Evolutionary conservation across 306 rosid species (phyloP).

Genomic region (Lablab purpureus): DNA sequence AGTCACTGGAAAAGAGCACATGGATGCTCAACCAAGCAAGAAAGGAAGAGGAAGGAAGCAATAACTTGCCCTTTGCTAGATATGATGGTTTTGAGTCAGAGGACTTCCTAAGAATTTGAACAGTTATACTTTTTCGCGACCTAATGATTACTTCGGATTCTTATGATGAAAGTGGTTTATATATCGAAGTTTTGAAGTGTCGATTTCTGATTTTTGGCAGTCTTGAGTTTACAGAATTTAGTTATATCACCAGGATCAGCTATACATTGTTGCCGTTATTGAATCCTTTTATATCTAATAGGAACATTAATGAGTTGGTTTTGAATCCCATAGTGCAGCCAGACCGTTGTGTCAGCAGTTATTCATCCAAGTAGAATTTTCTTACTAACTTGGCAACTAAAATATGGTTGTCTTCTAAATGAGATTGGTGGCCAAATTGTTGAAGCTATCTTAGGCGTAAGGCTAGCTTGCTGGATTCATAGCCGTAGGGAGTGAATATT

Average conservation of each 20-base stretch:
- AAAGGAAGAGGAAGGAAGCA: constrained; percentile 92
- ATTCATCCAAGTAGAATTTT: not conserved
- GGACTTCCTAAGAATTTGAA: constrained; percentile 29
- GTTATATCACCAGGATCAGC: not conserved
- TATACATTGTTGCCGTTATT: not conserved
- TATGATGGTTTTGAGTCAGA: constrained; percentile 25
- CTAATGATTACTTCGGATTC: constrained; percentile 5
- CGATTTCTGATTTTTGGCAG: not conserved
- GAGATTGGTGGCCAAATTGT: not conserved
- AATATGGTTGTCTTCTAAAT: not conserved
- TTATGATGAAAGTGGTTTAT: constrained; percentile 10
- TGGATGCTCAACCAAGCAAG: constrained; percentile 77
- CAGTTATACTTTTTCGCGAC: constrained; percentile 5
- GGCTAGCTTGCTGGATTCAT: not conserved
- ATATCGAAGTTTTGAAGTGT: constrained; percentile 9
- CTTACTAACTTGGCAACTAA: not conserved
- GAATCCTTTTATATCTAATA: not conserved
- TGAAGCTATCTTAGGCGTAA: not conserved
- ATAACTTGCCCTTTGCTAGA: constrained; percentile 48
- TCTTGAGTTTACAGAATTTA: not conserved
- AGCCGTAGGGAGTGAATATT: not conserved
- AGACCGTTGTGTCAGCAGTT: too few relatives aligned
- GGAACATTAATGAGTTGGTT: not conserved
- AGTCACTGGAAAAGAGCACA: constrained; percentile 81
- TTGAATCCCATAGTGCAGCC: not conserved